Evolutionary conservation across 2,329 filamentous ascomycete species (phyloP), one percentile per base, ranked within the genome.

Genomic region (Ophiobolus disseminans): DNA sequence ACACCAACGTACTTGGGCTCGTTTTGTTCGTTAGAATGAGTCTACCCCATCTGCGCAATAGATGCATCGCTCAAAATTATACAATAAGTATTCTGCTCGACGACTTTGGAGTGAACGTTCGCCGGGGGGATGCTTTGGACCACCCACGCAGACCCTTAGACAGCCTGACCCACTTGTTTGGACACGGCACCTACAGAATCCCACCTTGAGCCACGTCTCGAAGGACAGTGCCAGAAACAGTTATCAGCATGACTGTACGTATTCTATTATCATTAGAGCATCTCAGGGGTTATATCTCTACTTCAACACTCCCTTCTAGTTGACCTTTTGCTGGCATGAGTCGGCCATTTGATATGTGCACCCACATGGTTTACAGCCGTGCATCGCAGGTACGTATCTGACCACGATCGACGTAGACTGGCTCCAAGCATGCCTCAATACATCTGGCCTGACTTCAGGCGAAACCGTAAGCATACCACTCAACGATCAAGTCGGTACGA

Each of bases 1-100:
- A 75, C 61, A 69, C 72, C 73, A 67, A 74, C 77, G 73, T 88
- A 81, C 78, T 85, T 86, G 80, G 83, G 83, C 86, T 89, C 80
- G 65, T 86, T 86, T 65, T 78, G 76, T 75, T 84, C 85, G 75
- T 71, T 72, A 26, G 38, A 49, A 35, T 31, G 37, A 48, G 55
- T n/a, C 45, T 22, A 50, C 51, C 53, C 39, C 44, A 28, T 4
- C 40, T 43, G 57, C 55, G 53, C 47, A 50, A 50, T 16, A 14
- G 21, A 19, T 50, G 42, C 39, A 48, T 53, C 45, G 20, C 20
- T 46, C 48, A 47, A 52, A 39, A 22, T 17, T 21, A 17, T 10
- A 22, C 22, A 16, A 32, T 28, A 37, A 56, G 46, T 40, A 31
- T 48, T 41, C 43, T 48, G 36, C 40, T 32, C 30, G 39, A 50